Percentiles rank a stretch among this genome's conserved stretches.
Evolutionary conservation across 495 filamentous ascomycete species (phyloP).

Genomic region (Neurospora sp.): DNA sequence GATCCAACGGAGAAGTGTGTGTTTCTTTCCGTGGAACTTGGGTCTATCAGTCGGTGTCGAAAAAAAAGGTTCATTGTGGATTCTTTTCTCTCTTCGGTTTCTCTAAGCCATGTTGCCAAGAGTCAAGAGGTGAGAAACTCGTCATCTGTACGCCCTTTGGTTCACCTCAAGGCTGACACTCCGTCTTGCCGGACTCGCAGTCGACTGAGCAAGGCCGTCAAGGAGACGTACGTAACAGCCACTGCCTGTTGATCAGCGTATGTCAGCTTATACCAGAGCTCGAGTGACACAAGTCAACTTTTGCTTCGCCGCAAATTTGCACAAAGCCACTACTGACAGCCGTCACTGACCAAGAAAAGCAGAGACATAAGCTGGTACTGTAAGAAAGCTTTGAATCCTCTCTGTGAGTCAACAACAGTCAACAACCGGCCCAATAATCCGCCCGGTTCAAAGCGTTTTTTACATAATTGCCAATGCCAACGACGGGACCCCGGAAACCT

Average conservation of each 20-base stretch:
- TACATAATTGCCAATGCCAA: background rate
- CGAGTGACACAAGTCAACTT: background rate
- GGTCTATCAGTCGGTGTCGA: background rate
- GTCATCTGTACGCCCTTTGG: background rate
- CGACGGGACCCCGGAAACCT: background rate
- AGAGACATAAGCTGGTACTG: background rate
- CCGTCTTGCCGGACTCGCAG: background rate
- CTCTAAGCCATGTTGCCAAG: background rate
- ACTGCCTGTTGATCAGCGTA: background rate
- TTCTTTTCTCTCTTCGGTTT: too few relatives aligned
- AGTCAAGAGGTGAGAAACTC: background rate
- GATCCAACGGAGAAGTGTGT: background rate
- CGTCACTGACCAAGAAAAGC: background rate
- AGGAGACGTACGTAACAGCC: background rate
- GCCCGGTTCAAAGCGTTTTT: background rate
- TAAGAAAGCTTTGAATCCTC: background rate
- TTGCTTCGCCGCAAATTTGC: background rate
- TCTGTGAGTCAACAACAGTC: background rate
- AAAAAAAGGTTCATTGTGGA: background rate
- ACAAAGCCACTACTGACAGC: background rate
- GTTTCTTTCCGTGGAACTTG: background rate
- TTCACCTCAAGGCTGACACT: background rate
- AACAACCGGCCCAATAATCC: background rate
- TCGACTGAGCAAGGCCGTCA: background rate
- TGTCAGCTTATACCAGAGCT: background rate